These are phyloP conservation scores for Combretum micranthum DNA, from an alignment of 345 rosid genomes.

Conservation along the genomic window DNA sequence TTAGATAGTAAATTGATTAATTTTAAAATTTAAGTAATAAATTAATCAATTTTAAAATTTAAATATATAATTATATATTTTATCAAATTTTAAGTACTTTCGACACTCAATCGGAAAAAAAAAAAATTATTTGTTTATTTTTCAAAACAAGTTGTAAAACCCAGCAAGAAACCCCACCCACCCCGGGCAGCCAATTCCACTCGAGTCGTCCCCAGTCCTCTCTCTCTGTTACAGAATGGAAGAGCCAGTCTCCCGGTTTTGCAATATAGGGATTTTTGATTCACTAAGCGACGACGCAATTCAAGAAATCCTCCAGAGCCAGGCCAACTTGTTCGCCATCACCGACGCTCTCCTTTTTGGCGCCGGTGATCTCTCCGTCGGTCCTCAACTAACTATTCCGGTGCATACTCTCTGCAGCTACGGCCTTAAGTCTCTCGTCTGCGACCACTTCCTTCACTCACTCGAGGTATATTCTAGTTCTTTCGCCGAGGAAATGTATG, in stretches of 20 bases:
- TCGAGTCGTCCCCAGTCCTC: too few species aligned
- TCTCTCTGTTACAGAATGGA: slow-evolving; percentile 30
- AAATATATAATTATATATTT: too few species aligned
- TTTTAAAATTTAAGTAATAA: too few species aligned
- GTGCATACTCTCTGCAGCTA: slow-evolving; percentile 57
- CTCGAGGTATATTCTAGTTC: slow-evolving; percentile 45
- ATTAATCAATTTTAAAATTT: too few species aligned
- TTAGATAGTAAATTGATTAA: too few species aligned
- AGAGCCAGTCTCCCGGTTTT: slow-evolving; percentile 17
- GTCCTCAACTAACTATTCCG: slow-evolving; percentile 39
- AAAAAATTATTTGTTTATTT: too few species aligned
- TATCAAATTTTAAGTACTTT: too few species aligned
- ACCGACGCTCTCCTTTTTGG: slow-evolving; percentile 47
- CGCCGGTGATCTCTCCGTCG: slow-evolving; percentile 29
- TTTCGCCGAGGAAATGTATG: not conserved
- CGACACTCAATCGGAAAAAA: too few species aligned
- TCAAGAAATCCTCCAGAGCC: slow-evolving; percentile 49
- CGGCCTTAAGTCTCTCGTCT: slow-evolving; percentile 64
- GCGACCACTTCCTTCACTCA: slow-evolving; percentile 62
- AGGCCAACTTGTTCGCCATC: slow-evolving; percentile 50
- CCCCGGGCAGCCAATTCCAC: too few species aligned
- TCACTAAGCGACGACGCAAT: slow-evolving; percentile 40
- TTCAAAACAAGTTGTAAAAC: too few species aligned
- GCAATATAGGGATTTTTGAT: slow-evolving; percentile 44
- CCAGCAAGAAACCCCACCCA: too few species aligned